Evolutionary conservation across 129 eudicot species (phyloP).

Genomic region (Flaveria sonorensis): DNA sequence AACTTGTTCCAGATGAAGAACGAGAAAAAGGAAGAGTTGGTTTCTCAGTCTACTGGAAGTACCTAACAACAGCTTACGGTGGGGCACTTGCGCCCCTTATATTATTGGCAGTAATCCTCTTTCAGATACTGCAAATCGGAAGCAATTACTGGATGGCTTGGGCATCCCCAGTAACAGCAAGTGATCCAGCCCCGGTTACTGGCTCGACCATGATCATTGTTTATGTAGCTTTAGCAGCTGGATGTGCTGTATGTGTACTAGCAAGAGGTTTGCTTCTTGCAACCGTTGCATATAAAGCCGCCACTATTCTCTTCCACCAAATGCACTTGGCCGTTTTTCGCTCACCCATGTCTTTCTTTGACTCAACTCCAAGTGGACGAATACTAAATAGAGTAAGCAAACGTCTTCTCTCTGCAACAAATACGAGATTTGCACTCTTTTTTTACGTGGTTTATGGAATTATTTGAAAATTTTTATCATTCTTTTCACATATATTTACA

Average conservation of each 20-base stretch:
- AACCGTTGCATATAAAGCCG: slow-evolving; percentile 68
- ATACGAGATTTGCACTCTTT: neutral
- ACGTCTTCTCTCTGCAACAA: neutral
- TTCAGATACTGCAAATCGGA: slow-evolving; percentile 66
- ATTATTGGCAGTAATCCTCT: slow-evolving; percentile 36
- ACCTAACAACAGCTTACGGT: slow-evolving; percentile 47
- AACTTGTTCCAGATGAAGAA: slow-evolving; percentile 42
- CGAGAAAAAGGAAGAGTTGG: slow-evolving; percentile 39
- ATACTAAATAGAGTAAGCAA: slow-evolving; percentile 75
- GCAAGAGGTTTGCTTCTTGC: slow-evolving; percentile 57
- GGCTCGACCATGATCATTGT: slow-evolving; percentile 64
- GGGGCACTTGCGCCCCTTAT: slow-evolving; percentile 51
- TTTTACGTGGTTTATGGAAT: neutral
- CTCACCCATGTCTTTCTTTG: slow-evolving; percentile 96
- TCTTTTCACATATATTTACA: neutral
- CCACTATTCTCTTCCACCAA: slow-evolving; percentile 71
- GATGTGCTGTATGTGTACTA: slow-evolving; percentile 69
- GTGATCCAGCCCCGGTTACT: slow-evolving; percentile 52
- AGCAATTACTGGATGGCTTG: slow-evolving; percentile 98
- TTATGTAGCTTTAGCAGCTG: slow-evolving; percentile 68
- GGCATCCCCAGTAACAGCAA: slow-evolving; percentile 80
- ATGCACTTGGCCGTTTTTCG: slow-evolving; percentile 83
- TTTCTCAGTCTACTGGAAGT: slow-evolving; percentile 48
- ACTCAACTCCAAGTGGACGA: slow-evolving; percentile 92
- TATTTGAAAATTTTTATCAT: neutral